Conservation (phyloP, 2,329 filamentous ascomycete genomes). For the Erysiphe pulchra region DNA sequence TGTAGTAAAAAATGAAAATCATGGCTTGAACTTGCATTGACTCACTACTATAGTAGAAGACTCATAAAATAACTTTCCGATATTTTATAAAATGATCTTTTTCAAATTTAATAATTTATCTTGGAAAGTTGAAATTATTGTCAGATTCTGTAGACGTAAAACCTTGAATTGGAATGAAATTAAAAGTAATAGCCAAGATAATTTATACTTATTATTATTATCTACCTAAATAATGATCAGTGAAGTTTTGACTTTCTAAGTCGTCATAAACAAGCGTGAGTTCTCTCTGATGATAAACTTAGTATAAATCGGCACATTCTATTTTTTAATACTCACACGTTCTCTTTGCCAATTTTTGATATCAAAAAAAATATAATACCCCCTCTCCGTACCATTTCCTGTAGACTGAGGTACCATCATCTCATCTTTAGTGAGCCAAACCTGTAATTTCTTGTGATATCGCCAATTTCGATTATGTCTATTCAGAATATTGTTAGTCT, state of each 20-base stretch:
- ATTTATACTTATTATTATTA: too few relatives aligned
- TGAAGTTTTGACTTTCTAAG: constrained; percentile 20
- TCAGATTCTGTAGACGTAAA: too few relatives aligned
- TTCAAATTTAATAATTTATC: too few relatives aligned
- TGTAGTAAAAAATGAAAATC: too few relatives aligned
- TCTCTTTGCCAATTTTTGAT: constrained; percentile 35
- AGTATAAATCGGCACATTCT: background rate
- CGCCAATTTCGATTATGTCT: constrained; percentile 40
- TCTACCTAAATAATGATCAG: too few relatives aligned
- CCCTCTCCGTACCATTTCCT: constrained; percentile 32
- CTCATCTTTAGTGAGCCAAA: constrained; percentile 44
- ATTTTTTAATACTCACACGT: constrained; percentile 21
- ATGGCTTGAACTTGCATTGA: too few relatives aligned
- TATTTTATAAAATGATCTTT: too few relatives aligned
- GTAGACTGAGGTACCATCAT: constrained; percentile 35
- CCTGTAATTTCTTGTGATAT: constrained; percentile 39
- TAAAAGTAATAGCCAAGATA: too few relatives aligned
- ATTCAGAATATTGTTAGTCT: background rate
- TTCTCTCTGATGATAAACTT: constrained; percentile 21
- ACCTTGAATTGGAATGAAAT: too few relatives aligned
- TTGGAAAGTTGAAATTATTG: too few relatives aligned
- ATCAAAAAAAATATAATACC: constrained; percentile 42
- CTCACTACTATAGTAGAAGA: too few relatives aligned
- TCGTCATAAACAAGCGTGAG: constrained; percentile 35
- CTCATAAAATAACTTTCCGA: too few relatives aligned